phyloP scores from a whole-genome alignment of 495 filamentous ascomycete genomes.

The Podospora didyma region DNA sequence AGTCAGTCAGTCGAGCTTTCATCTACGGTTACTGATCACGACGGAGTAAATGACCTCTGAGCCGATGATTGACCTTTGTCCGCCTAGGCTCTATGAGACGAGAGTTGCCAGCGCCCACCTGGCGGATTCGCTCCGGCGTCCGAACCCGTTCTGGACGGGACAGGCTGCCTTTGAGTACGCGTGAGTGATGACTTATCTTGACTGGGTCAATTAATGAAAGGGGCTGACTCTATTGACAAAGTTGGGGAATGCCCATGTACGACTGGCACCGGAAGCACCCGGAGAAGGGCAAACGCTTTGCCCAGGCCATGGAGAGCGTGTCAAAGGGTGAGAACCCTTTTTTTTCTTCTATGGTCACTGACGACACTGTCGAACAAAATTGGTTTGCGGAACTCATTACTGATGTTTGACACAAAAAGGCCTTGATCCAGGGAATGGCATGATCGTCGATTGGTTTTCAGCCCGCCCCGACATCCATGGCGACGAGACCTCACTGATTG shows the following conservation, averaged over 20 bases:
- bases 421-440: neutral
- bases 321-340: neutral
- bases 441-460: neutral
- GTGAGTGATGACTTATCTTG: too few relatives aligned
- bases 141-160: neutral
- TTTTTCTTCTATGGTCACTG: too few relatives aligned
- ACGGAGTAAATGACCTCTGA: too few relatives aligned
- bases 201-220: too few relatives aligned
- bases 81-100: neutral
- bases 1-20: neutral
- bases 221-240: neutral
- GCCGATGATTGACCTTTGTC: too few relatives aligned
- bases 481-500: neutral
- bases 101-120: neutral
- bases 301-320: neutral
- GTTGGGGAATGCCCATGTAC: neutral
- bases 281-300: neutral
- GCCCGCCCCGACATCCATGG: neutral
- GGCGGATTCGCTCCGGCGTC: neutral
- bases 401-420: neutral
- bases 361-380: too few relatives aligned
- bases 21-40: neutral
- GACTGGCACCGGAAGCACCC: neutral
- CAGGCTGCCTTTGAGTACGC: neutral
- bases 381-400: neutral